These are phyloP conservation scores for Trametes cinnabarina DNA, from an alignment of 768 basidiomycete species.

Conservation along the genomic window DNA sequence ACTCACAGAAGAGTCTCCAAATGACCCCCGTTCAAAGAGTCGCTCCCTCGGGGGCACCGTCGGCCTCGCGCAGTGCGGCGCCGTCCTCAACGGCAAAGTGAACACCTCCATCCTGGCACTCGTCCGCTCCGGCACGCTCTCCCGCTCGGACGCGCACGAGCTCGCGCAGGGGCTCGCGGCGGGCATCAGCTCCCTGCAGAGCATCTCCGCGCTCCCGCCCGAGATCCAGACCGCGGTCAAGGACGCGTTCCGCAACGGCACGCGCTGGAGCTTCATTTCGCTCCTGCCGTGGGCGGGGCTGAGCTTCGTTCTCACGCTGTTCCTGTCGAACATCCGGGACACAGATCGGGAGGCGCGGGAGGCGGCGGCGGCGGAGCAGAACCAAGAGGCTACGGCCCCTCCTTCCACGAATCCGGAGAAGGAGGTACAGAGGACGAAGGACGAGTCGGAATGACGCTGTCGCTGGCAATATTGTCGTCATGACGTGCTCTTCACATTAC, in stretches of 20 bases:
- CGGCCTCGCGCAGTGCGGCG: constrained; percentile 52
- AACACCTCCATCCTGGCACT: constrained; percentile 31
- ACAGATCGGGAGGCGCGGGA: constrained; percentile 21
- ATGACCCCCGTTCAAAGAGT: constrained; percentile 33
- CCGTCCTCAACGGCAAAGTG: constrained; percentile 46
- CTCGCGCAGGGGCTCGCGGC: constrained; percentile 28
- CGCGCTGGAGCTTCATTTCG: constrained; percentile 45
- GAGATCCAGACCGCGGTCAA: constrained; percentile 36
- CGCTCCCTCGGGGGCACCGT: constrained; percentile 50
- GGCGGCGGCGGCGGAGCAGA: not conserved
- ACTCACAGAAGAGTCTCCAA: no score
- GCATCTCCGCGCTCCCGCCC: constrained; percentile 37
- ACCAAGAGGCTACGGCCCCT: not conserved
- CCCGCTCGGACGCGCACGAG: constrained; percentile 26
- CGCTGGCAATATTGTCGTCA: no score
- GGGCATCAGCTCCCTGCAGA: constrained; percentile 35
- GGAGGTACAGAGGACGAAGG: constrained; percentile 47
- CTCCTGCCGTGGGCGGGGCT: constrained; percentile 48
- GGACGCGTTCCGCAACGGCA: constrained; percentile 42
- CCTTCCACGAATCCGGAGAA: not conserved
- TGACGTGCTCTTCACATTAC: no score
- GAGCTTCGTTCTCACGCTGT: constrained; percentile 34
- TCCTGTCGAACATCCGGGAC: constrained; percentile 40
- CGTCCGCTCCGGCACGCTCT: constrained; percentile 30
- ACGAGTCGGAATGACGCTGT: constrained; percentile 28